These are phyloP conservation scores for Rutstroemia sp. DNA, from an alignment of 2,329 filamentous ascomycete species.

Conservation along the genomic window DNA sequence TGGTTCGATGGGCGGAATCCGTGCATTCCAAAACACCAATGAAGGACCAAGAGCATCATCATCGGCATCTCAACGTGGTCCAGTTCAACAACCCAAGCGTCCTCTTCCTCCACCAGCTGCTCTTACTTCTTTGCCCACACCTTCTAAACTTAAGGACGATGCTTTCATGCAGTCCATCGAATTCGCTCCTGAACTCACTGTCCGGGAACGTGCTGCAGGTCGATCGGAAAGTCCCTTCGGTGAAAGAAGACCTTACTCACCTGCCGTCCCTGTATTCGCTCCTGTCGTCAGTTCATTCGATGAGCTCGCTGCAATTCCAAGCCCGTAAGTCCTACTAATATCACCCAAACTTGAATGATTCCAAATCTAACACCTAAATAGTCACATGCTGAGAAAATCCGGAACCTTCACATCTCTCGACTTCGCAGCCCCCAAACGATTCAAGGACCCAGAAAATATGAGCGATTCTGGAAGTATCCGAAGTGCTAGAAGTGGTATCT, in stretches of 20 bases:
- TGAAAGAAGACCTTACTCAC: constrained; percentile 65
- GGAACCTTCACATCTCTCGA: constrained; percentile 71
- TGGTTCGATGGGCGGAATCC: constrained; percentile 29
- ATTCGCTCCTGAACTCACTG: constrained; percentile 72
- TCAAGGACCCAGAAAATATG: constrained; percentile 52
- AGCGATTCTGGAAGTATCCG: constrained; percentile 61
- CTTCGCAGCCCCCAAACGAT: constrained; percentile 71
- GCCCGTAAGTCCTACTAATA: constrained; percentile 61
- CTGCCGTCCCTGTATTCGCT: constrained; percentile 64
- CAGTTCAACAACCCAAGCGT: constrained; percentile 38
- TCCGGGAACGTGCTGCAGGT: constrained; percentile 63
- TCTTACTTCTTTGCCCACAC: constrained; percentile 74
- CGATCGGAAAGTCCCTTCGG: constrained; percentile 57
- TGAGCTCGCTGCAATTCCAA: constrained; percentile 76
- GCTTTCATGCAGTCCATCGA: constrained; percentile 64
- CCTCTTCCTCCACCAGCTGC: constrained; percentile 64
- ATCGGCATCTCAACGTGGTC: constrained; percentile 43
- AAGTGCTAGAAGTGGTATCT: constrained; percentile 58
- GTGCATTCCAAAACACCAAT: constrained; percentile 4
- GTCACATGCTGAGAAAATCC: constrained; percentile 68
- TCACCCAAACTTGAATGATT: background rate
- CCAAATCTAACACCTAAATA: constrained; percentile 31
- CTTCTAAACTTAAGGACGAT: constrained; percentile 77
- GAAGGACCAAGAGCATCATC: constrained; percentile 54
- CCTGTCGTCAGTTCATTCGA: constrained; percentile 80